Conservation (phyloP, 106 monocot genomes). For the Phalaenopsis equestris region DNA sequence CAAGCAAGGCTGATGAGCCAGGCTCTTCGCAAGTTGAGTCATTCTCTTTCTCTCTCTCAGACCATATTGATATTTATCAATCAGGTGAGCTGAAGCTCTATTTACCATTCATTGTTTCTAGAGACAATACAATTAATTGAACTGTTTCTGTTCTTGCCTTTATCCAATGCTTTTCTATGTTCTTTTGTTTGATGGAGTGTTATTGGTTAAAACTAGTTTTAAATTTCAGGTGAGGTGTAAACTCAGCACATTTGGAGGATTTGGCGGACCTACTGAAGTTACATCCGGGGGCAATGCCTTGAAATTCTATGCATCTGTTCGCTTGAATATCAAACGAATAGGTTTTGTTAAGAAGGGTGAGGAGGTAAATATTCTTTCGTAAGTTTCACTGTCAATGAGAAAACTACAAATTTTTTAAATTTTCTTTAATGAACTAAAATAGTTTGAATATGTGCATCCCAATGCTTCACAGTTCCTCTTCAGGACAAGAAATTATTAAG, state of each 20-base stretch:
- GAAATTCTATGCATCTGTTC: slow-evolving; percentile 96
- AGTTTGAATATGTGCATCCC: neutral
- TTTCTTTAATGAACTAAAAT: neutral
- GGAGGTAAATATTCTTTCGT: slow-evolving; percentile 41
- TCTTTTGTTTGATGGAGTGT: neutral
- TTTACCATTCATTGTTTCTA: neutral
- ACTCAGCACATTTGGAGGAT: slow-evolving; percentile 82
- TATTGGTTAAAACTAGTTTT: neutral
- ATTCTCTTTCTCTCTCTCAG: slow-evolving; percentile 91
- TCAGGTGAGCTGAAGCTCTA: slow-evolving; percentile 38
- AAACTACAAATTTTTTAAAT: neutral
- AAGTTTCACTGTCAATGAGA: neutral
- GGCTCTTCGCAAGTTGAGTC: slow-evolving; percentile 97
- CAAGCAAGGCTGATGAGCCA: slow-evolving; percentile 99
- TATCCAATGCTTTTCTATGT: neutral
- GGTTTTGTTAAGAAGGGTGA: slow-evolving; percentile 88
- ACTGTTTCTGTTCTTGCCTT: neutral
- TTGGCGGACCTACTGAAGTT: slow-evolving; percentile 87
- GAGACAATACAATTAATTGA: neutral
- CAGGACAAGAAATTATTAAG: neutral
- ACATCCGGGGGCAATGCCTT: slow-evolving; percentile 95
- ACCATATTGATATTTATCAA: slow-evolving; percentile 91
- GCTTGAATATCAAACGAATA: slow-evolving; percentile 68
- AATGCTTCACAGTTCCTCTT: neutral
- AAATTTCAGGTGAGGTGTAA: slow-evolving; percentile 71